Base-by-base conservation (phyloP, 495 filamentous ascomycete species). In the Cryomyces minteri region DNA sequence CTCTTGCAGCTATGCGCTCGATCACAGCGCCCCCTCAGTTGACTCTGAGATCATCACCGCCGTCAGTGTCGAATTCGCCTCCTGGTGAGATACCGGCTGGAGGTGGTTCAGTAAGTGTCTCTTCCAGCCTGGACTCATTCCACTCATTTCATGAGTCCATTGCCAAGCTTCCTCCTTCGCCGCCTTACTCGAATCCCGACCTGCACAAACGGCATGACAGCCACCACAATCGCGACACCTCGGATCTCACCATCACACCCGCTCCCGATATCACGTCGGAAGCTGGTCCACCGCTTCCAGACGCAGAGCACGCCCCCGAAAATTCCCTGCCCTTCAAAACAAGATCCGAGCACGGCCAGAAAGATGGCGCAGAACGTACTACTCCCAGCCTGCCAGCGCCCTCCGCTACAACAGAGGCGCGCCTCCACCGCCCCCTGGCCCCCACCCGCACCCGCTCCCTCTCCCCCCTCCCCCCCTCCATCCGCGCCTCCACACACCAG, bases 41-140 rank as follows among this genome's bases (percentile, higher is more conserved):
- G 61, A 49, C 62, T 58, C 46, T 73, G 46, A 58, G 65, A 42
- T 59, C 63, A 29, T 56, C 56, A n/a, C 28, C 56, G 6, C 56
- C 58, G 44, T 41, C 55, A 41, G 43, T 44, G 28, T n/a, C 33
- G 3, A 38, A 38, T 38, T 3, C 34, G 9, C 9, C 9, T 38
- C 34, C 2, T 38, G 1, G 12, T 3, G 12, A 38, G 12, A 9
- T 2, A 38, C 34, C 34, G 9, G 34, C 34, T 38, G 18, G 18
- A 25, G 18, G 2, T 14, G 66, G 68, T 29, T 43, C 53, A 5
- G 51, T 59, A n/a, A 61, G 58, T 41, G 53, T 68, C 5, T 61
- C 78, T 39, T 77, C 76, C 40, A 80, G 71, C 47, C 63, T 67
- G 8, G 73, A 76, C 31, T 76, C 74, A 4, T 73, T 76, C 43